A percentile compares a stretch with the other conserved stretches of the same genome.
These are phyloP conservation scores for Cyberlindnera maclurae DNA, from an alignment of 805 yeast genomes.

Conservation along the genomic window DNA sequence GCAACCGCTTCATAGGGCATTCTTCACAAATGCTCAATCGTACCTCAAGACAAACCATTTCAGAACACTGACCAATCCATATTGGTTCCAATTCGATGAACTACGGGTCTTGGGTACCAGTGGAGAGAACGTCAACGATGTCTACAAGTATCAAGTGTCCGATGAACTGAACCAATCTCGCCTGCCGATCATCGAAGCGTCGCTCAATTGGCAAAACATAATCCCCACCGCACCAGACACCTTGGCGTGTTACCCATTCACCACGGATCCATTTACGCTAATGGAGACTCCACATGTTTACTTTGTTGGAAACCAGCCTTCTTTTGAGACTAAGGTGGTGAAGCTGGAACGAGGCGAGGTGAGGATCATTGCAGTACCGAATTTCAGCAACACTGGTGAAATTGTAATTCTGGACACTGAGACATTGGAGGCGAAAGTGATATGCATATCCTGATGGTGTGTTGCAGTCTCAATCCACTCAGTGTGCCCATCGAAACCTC, in stretches of 20 bases:
- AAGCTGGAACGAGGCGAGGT: slow-evolving; percentile 34
- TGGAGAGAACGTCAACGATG: slow-evolving; percentile 81
- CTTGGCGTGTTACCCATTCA: slow-evolving; percentile 80
- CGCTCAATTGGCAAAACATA: slow-evolving; percentile 76
- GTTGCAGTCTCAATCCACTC: too few relatives aligned
- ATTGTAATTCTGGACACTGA: slow-evolving; percentile 54
- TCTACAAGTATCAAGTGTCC: slow-evolving; percentile 56
- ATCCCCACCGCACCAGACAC: slow-evolving; percentile 98
- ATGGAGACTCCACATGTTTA: slow-evolving; percentile 78
- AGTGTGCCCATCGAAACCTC: too few relatives aligned
- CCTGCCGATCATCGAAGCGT: slow-evolving; percentile 53
- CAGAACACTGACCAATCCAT: slow-evolving; percentile 60
- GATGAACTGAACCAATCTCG: slow-evolving; percentile 29
- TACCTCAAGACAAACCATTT: slow-evolving; percentile 34
- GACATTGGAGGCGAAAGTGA: slow-evolving; percentile 46
- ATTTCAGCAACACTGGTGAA: slow-evolving; percentile 58
- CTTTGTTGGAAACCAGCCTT: slow-evolving; percentile 77
- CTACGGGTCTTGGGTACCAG: slow-evolving; percentile 61
- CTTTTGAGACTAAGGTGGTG: slow-evolving; percentile 41
- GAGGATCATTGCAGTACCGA: slow-evolving; percentile 61
- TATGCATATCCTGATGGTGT: slow-evolving; percentile 26
- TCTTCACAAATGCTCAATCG: slow-evolving; percentile 44
- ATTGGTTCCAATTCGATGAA: slow-evolving; percentile 55
- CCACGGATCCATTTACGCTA: slow-evolving; percentile 76
- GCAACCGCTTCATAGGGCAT: slow-evolving; percentile 76